These are phyloP conservation scores for Buddleja alternifolia DNA, from an alignment of 257 asterid genomes.

Conservation along the genomic window DNA sequence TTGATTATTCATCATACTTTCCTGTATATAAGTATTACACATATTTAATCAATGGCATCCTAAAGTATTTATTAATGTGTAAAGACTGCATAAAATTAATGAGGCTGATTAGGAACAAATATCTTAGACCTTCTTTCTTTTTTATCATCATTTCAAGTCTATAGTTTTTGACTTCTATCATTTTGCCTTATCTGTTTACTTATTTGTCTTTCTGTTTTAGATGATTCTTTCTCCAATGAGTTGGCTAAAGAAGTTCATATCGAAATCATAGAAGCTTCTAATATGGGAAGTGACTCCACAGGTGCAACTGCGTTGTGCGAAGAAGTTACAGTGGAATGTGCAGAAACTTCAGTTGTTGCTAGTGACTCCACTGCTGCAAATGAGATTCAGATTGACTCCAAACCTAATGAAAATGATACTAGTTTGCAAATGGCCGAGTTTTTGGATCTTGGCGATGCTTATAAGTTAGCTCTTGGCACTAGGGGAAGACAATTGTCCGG, in stretches of 20 bases:
- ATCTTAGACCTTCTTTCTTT: neutral
- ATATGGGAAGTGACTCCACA: conserved; percentile 31
- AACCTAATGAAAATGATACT: conserved; percentile 40
- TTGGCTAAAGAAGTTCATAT: conserved; percentile 31
- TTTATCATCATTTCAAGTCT: neutral
- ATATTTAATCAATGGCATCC: neutral
- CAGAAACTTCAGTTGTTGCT: conserved; percentile 31
- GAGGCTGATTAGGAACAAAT: neutral
- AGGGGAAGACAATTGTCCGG: conserved; percentile 77
- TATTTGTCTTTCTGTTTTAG: conserved; percentile 33
- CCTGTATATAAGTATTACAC: neutral
- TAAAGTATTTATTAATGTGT: neutral
- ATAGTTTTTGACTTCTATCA: neutral
- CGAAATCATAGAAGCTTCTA: conserved; percentile 40
- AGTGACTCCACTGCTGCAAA: conserved; percentile 13
- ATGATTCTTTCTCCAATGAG: conserved; percentile 32
- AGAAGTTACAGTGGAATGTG: conserved; percentile 26
- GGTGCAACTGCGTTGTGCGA: conserved; percentile 23
- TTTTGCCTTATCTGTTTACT: neutral
- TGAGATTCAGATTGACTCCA: conserved; percentile 34
- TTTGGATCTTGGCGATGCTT: conserved; percentile 83
- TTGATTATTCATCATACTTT: neutral
- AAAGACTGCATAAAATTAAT: neutral
- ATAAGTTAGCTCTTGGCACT: conserved; percentile 67
- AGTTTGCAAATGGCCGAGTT: conserved; percentile 41